Conservation (phyloP, 1,284 basidiomycete species). For the Clitocybe nebularis region DNA sequence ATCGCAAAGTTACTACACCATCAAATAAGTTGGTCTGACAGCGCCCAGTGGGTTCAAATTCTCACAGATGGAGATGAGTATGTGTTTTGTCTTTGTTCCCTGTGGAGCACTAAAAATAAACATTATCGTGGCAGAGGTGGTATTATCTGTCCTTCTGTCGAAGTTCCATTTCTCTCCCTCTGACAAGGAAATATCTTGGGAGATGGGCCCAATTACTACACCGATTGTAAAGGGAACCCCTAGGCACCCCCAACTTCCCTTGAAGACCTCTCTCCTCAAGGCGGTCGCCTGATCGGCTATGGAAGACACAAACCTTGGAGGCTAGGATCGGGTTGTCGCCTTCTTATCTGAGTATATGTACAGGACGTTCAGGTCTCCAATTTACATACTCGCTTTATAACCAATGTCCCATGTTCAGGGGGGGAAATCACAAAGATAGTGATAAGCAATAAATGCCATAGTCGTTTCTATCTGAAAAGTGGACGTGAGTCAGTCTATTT, state of each 20-base stretch:
- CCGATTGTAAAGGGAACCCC: conserved; percentile 11
- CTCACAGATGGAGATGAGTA: conserved; percentile 31
- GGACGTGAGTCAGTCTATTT: too few species aligned
- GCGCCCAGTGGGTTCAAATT: conserved; percentile 30
- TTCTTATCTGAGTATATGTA: too few species aligned
- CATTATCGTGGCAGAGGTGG: conserved; percentile 10
- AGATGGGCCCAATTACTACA: conserved; percentile 11
- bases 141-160: conserved; percentile 16
- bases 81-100: conserved; percentile 6
- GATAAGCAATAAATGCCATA: too few species aligned
- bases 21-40: too few species aligned
- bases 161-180: conserved; percentile 14
- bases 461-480: too few species aligned
- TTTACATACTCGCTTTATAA: too few species aligned
- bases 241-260: conserved; percentile 7
- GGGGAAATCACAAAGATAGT: too few species aligned
- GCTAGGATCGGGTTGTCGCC: too few species aligned
- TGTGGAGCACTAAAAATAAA: not conserved
- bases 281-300: too few species aligned
- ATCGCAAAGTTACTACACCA: not conserved
- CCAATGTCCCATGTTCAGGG: too few species aligned
- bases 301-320: too few species aligned
- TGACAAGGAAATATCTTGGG: conserved; percentile 16
- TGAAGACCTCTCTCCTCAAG: conserved; percentile 5
- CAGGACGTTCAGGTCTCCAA: too few species aligned